A percentile compares a stretch with the other conserved stretches of the same genome.
Evolutionary conservation across 352 stramenopile genomes (phyloP).

Genomic region (Phytophthora colocasiae): DNA sequence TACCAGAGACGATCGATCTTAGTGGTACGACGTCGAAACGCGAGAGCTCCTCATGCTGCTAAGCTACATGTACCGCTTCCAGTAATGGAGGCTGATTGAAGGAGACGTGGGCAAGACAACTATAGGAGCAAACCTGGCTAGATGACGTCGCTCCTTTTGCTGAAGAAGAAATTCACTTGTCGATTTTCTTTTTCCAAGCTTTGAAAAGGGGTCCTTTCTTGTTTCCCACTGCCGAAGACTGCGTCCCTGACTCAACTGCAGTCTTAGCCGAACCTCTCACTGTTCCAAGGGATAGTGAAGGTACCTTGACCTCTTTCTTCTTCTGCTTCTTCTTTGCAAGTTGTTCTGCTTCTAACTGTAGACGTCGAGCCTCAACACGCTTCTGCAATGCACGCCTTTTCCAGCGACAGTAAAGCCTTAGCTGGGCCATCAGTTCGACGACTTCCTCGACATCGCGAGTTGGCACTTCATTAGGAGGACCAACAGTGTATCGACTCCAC

Average conservation of each 20-base stretch:
- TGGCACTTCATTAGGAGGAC: conserved; percentile 48
- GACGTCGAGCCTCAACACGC: conserved; percentile 44
- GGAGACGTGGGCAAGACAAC: neutral
- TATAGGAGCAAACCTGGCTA: conserved; percentile 18
- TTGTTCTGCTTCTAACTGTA: conserved; percentile 44
- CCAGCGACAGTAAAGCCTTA: conserved; percentile 67
- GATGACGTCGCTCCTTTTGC: conserved; percentile 17
- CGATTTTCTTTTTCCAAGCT: conserved; percentile 23
- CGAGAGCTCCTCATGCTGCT: conserved; percentile 80
- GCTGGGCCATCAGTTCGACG: conserved; percentile 58
- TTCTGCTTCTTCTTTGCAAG: conserved; percentile 34
- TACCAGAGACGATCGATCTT: conserved; percentile 88
- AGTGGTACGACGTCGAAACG: conserved; percentile 75
- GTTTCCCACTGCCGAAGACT: neutral
- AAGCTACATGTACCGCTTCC: conserved; percentile 23
- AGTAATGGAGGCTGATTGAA: conserved; percentile 8
- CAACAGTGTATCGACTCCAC: conserved; percentile 67
- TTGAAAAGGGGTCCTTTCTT: conserved; percentile 9
- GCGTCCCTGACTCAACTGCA: conserved; percentile 14
- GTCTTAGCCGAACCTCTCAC: conserved; percentile 33
- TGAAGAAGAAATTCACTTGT: conserved; percentile 29
- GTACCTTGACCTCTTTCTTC: conserved; percentile 35
- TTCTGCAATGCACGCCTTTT: conserved; percentile 46
- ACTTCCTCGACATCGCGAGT: conserved; percentile 55
- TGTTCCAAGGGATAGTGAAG: conserved; percentile 10